A percentile compares a stretch with the other conserved stretches of the same genome.
These are phyloP conservation scores for Ganoderma multipileum DNA, from an alignment of 1,284 basidiomycete species.

Conservation along the genomic window DNA sequence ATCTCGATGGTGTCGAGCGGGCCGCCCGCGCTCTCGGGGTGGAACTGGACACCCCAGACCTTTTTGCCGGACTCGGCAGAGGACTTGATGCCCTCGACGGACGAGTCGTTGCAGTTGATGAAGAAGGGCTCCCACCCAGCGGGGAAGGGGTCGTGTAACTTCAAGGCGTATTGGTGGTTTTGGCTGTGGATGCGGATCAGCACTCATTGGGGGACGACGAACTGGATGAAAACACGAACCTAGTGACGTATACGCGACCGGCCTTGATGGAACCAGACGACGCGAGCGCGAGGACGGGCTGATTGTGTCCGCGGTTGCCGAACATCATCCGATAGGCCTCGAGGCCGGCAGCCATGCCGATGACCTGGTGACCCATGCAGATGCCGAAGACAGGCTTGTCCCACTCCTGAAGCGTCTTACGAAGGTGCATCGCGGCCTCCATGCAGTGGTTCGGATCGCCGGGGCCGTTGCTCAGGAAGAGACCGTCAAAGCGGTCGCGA, in stretches of 20 bases:
- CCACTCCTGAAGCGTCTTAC: constrained; percentile 88
- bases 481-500: constrained; percentile 91
- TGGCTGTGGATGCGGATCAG: constrained; percentile 56
- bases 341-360: constrained; percentile 96
- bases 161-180: constrained; percentile 96
- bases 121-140: constrained; percentile 96
- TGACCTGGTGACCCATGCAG: constrained; percentile 98
- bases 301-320: constrained; percentile 99
- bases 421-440: constrained; percentile 84
- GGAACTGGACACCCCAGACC: constrained; percentile 97
- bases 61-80: constrained; percentile 86
- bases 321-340: constrained; percentile 98
- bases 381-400: constrained; percentile 95
- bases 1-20: constrained; percentile 95
- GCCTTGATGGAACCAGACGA: constrained; percentile 92
- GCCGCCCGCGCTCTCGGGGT: constrained; percentile 93
- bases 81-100: constrained; percentile 97
- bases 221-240: constrained; percentile 32
- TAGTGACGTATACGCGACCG: constrained; percentile 95
- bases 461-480: constrained; percentile 97
- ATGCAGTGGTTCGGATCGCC: constrained; percentile 93
- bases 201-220: background rate
- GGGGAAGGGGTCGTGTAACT: constrained; percentile 92
- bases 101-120: constrained; percentile 97
- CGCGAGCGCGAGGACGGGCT: constrained; percentile 94